Conservation (phyloP, 805 yeast genomes). For the Teunomyces gatunensis region DNA sequence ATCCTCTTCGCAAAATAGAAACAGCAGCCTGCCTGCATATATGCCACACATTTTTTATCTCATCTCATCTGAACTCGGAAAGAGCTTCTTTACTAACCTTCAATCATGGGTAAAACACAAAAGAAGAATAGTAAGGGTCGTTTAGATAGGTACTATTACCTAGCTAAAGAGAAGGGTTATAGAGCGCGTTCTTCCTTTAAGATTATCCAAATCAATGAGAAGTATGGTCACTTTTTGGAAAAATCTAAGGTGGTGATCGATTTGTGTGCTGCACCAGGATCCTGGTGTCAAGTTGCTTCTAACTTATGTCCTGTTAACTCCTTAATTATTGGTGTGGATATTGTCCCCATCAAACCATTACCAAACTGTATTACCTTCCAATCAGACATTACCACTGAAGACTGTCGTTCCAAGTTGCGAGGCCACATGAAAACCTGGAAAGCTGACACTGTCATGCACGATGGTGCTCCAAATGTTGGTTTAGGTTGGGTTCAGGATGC, state of each 20-base stretch:
- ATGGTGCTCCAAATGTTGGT: conserved; percentile 99
- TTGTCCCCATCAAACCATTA: conserved; percentile 94
- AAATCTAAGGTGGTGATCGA: conserved; percentile 95
- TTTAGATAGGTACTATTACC: conserved; percentile 92
- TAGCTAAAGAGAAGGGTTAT: conserved; percentile 97
- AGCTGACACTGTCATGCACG: conserved; percentile 96
- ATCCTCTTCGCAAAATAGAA: background rate
- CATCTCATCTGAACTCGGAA: conserved; percentile 4
- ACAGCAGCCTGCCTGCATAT: background rate
- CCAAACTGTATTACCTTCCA: conserved; percentile 94
- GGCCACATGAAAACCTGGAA: conserved; percentile 99
- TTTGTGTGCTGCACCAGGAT: conserved; percentile 98
- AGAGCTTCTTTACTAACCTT: background rate
- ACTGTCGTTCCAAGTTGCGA: conserved; percentile 89
- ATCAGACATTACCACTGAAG: conserved; percentile 96
- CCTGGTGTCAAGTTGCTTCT: conserved; percentile 99
- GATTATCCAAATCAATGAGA: conserved; percentile 90
- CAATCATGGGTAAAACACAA: conserved; percentile 82
- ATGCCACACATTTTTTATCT: conserved; percentile 1
- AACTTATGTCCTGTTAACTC: conserved; percentile 90
- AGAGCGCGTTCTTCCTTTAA: conserved; percentile 99
- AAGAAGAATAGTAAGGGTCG: conserved; percentile 98
- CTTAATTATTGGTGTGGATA: conserved; percentile 96
- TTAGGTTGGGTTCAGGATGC: conserved; percentile 99
- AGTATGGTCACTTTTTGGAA: conserved; percentile 92